phyloP scores from a whole-genome alignment of 2,329 filamentous ascomycete species.

The Fonsecaea erecta region DNA sequence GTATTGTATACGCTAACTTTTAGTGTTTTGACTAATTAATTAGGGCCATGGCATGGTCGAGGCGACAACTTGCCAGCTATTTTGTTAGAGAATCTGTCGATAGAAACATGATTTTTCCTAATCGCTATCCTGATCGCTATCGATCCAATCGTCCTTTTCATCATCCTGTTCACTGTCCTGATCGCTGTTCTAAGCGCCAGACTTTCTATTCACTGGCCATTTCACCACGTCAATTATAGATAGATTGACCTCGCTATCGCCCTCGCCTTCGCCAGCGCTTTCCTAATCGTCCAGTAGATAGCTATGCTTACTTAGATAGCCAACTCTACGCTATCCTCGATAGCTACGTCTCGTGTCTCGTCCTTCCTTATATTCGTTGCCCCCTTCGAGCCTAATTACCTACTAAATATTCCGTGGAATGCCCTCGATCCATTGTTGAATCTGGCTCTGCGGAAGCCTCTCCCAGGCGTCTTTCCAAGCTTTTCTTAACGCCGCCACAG shows the following conservation, averaged over 20 bases:
- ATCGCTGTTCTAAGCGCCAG: neutral
- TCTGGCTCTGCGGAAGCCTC: constrained; percentile 8
- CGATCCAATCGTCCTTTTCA: neutral
- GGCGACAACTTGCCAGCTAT: neutral
- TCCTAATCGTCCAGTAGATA: neutral
- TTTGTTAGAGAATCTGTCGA: neutral
- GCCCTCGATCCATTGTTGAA: constrained; percentile 36
- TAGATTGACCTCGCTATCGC: neutral
- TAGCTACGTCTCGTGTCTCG: constrained; percentile 2
- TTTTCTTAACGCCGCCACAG: neutral
- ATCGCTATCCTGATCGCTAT: neutral
- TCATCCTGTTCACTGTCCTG: neutral
- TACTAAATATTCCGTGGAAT: constrained; percentile 35
- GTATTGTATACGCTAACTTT: no score
- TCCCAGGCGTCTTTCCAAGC: neutral
- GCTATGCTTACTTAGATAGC: constrained; percentile 8
- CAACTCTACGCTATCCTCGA: neutral
- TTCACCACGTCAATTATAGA: neutral
- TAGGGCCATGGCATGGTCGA: neutral
- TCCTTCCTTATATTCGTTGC: constrained; percentile 37
- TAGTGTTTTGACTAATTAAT: neutral
- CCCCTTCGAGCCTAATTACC: constrained; percentile 36
- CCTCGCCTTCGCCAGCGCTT: constrained; percentile 1
- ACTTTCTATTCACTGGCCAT: neutral
- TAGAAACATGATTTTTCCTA: neutral